Evolutionary conservation across 805 yeast species (phyloP).

Genomic region (Komagataella populi): DNA sequence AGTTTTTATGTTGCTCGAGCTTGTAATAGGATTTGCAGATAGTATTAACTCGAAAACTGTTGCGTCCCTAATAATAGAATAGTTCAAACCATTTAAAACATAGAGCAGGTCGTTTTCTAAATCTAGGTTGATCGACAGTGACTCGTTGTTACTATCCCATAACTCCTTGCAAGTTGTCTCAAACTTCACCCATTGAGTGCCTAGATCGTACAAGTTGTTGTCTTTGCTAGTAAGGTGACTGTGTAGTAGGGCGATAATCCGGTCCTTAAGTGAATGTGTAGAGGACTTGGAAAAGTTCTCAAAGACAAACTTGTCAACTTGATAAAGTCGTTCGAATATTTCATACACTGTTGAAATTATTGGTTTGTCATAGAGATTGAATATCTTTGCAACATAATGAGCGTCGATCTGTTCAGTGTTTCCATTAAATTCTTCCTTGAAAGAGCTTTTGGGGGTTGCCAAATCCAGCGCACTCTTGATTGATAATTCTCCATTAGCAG

Average conservation of each 20-base stretch:
- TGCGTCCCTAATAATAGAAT: slow-evolving; percentile 19
- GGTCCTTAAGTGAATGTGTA: not conserved
- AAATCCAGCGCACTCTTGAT: slow-evolving; percentile 9
- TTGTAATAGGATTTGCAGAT: not conserved
- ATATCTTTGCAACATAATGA: not conserved
- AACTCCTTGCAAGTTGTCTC: slow-evolving; percentile 64
- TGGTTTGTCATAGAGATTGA: not conserved
- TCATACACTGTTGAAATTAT: slow-evolving; percentile 1
- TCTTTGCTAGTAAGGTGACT: not conserved
- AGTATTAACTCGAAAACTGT: slow-evolving; percentile 16
- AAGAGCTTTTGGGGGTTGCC: not conserved
- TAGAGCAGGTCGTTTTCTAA: slow-evolving; percentile 15
- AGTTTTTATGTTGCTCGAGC: not conserved
- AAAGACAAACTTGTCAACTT: slow-evolving; percentile 1
- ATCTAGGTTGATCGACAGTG: slow-evolving; percentile 34
- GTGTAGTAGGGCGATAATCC: not conserved
- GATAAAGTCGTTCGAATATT: slow-evolving; percentile 6
- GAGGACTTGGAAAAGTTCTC: not conserved
- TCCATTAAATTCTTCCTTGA: not conserved
- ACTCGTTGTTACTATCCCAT: slow-evolving; percentile 44
- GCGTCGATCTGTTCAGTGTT: not conserved
- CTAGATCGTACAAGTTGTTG: slow-evolving; percentile 16
- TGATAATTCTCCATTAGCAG: slow-evolving; percentile 20
- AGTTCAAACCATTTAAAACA: slow-evolving; percentile 20
- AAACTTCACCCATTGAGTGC: slow-evolving; percentile 53